Base-by-base conservation (phyloP, 768 basidiomycete species). In the Xerocomellus amylosporus region DNA sequence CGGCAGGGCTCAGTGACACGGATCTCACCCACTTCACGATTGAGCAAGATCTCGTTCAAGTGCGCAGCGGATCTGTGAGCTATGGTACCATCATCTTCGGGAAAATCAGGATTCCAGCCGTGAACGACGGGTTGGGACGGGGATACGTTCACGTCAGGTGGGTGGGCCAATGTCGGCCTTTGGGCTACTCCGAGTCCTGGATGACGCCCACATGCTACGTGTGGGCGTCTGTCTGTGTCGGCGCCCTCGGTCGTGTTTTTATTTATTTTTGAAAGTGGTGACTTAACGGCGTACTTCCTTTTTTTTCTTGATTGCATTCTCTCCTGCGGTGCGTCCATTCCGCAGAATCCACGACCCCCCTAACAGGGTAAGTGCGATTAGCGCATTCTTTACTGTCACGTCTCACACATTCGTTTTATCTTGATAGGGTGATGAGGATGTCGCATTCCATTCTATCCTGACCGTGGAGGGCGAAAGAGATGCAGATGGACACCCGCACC, bases 81-180 rank as follows among this genome's bases (percentile, higher is more conserved):
- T 83, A 90, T 66, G 89, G 89, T 15, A 81, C 78, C 10, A 81
- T 90, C 53, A 80, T 92, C 55, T 67, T 92, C 12, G 88, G 90
- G 26, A 90, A 91, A 77, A 80, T 90, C 67, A 80, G 79, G 61
- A 76, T 90, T 42, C 86, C 87, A 8, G 85, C 80, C 20, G 73
- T 89, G 49, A 74, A 80, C 8, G 87, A 88, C 62, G 73, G 81
- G 62, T 19, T 61, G 30, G 86, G 88, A 28, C 75, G 76, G 60
- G 88, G 88, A 12, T 88, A 78, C 62, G 61, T 90, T 49, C 87
- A 90, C 59, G 80, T 90, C 64, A 80, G 87, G 87, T 88, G 60
- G 61, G 77, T 69, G 46, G 38, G 10, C 38, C 51, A 34, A 46
- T 51, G 10, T 20, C 41, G 50, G 38, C 33, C 37, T 20, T 28